Evolutionary conservation across 805 yeast species (phyloP), one percentile per base, ranked within the genome.

Genomic region (Tetrapisispora arboricola): DNA sequence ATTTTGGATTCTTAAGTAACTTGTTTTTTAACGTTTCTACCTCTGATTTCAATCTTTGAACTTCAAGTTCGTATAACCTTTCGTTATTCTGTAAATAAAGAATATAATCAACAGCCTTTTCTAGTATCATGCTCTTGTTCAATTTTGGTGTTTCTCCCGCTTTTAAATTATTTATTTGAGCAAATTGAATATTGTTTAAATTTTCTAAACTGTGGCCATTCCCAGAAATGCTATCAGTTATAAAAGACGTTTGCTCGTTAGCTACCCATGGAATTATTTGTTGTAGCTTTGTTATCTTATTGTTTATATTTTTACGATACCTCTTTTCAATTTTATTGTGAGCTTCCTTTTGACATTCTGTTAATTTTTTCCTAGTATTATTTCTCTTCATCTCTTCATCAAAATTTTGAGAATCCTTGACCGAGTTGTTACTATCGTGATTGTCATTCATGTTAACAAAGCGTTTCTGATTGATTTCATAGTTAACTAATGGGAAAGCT

Each of bases 311-410:
- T 45, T 78, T 78, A 55, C 86, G 65, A 58, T 80, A 80, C 44
- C 79, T 71, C 55, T 80, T 77, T 54, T 80, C 87, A 46, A 80
- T 78, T 58, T 75, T 76, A 62, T 80, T 80, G 55, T 80, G 88
- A 0, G 84, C 84, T 50, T 75, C 75, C 49, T 79, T 77, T 60
- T 80, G 86, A 48, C 70, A 68, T 7, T 39, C 25, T 13, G 40
- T 36, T 41, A 75, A 57, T 57, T 76, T 67, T 59, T 75, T 75
- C 54, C 80, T 62, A 38, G 74, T 71, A n/a, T 74, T 69, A 37
- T 44, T 49, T 25, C 36, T 38, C 17, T 27, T 40, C 33, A 21
- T 30, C 6, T 19, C 25, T 22, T 29, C 19, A 4, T 26, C 32
- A 22, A 9, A 13, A n/a, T 18, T 13, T 20, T 20, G 35, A 10